phyloP scores from a whole-genome alignment of 306 rosid genomes.

The Medicago ruthenica region DNA sequence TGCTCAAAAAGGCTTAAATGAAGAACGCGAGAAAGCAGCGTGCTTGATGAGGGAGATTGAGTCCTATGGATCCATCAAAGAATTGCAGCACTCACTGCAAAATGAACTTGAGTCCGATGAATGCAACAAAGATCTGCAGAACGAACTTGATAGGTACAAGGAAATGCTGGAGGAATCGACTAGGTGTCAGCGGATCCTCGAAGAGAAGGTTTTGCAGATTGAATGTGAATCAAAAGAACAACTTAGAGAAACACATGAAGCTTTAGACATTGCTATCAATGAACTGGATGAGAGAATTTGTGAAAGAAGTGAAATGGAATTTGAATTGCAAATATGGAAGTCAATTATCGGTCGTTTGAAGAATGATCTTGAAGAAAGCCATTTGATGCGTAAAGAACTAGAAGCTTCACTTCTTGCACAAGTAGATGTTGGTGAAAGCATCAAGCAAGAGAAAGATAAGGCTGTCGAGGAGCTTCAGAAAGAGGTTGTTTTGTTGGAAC shows the following conservation, averaged over 20 bases:
- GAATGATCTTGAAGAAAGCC: constrained; percentile 62
- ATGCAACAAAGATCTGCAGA: constrained; percentile 48
- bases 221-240: constrained; percentile 46
- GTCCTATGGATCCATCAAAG: constrained; percentile 49
- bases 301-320: constrained; percentile 69
- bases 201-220: constrained; percentile 47
- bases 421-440: constrained; percentile 63
- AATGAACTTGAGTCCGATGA: constrained; percentile 60
- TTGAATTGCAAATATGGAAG: constrained; percentile 74
- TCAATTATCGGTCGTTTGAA: constrained; percentile 57
- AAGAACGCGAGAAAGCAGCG: constrained; percentile 49
- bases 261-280: constrained; percentile 52
- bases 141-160: constrained; percentile 60
- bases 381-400: constrained; percentile 57
- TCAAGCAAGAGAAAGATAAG: constrained; percentile 47
- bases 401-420: constrained; percentile 83
- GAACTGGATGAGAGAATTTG: constrained; percentile 60
- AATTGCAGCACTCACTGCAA: constrained; percentile 47
- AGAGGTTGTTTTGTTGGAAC: constrained; percentile 62
- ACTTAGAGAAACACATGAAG: constrained; percentile 49
- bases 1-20: constrained; percentile 42
- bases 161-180: constrained; percentile 67
- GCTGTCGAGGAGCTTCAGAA: constrained; percentile 45
- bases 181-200: constrained; percentile 47
- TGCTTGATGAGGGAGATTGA: constrained; percentile 50